Evolutionary conservation across 805 yeast genomes (phyloP).

Genomic region (Yarrowia alimentaria): DNA sequence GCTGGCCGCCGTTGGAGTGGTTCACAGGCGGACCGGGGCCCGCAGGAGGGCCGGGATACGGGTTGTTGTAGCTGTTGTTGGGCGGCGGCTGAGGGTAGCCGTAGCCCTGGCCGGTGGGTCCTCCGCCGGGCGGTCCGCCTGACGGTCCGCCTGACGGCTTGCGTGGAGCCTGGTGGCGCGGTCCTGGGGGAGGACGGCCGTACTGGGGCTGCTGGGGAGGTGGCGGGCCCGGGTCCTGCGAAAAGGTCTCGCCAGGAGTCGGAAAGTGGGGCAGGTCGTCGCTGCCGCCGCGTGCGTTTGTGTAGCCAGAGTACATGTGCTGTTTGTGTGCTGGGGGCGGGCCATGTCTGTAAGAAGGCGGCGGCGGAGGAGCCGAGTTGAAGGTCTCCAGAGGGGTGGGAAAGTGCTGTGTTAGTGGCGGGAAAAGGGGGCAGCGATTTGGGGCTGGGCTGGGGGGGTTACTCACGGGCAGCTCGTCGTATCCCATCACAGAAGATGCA

Average conservation of each 20-base stretch:
- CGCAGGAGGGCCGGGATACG: background rate
- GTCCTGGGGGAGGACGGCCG: constrained; percentile 17
- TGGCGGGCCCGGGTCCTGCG: constrained; percentile 1
- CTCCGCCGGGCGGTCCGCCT: too few relatives aligned
- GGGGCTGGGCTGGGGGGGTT: constrained; percentile 7
- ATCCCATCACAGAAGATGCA: constrained; percentile 20
- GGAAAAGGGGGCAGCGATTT: constrained; percentile 8
- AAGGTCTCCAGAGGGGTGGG: constrained; percentile 25
- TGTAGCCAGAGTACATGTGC: constrained; percentile 22
- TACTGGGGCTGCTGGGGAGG: constrained; percentile 19
- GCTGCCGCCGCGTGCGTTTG: constrained; percentile 6
- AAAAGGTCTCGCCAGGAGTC: constrained; percentile 16
- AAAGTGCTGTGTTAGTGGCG: constrained; percentile 25
- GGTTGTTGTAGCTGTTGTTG: constrained; percentile 1
- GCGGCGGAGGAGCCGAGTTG: constrained; percentile 17
- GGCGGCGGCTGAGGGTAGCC: too few relatives aligned
- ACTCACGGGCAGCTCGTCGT: constrained; percentile 27
- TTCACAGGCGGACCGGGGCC: too few relatives aligned
- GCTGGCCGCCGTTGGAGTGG: background rate
- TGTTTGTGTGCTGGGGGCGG: constrained; percentile 4
- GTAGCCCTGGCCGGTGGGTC: background rate
- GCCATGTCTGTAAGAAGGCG: constrained; percentile 16
- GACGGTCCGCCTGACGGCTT: constrained; percentile 23
- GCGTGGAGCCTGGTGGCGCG: constrained; percentile 16
- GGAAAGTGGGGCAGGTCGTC: constrained; percentile 26